Evolutionary conservation across 352 stramenopile species (phyloP), one percentile per base, ranked within the genome.

Genomic region (Aphanomyces euteiches): DNA sequence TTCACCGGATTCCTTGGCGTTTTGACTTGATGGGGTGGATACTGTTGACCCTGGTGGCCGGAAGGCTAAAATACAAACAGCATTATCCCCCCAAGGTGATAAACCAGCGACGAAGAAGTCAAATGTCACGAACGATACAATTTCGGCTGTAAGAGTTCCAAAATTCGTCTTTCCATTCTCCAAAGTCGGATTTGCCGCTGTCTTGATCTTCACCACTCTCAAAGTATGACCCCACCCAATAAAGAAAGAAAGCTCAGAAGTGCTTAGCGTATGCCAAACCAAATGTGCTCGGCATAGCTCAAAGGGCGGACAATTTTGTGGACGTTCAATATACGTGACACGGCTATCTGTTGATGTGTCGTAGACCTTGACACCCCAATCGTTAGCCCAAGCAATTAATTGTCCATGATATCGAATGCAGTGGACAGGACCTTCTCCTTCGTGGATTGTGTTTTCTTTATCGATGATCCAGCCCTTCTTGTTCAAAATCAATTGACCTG

Each of bases 391-490:
- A 7, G 87, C 87, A 2, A 94, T 77, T 7, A 94, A 78, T 3
- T 85, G 80, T 4, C 88, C 76, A 36, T 87, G 86, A 83, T 85
- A 94, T n/a, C 83, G 82, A 72, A 94, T 94, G 7, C 77, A 72
- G 57, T 94, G 87, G 63, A 94, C 83, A 0, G 87, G 83, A 0
- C 87, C 87, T 80, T 94, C 87, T 1, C 87, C 87, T 72, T 94
- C 87, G 65, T 94, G 87, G 8, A 94, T 75, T 0, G 87, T 94
- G 60, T 71, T 89, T 72, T 94, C 87, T 73, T 92, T 90, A 76
- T 94, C 87, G 69, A 94, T 88, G 72, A 94, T 92, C 87, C 87
- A 94, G 3, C 87, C 87, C 67, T 90, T 91, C 73, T 85, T 88
- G 75, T 94, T 94, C 64, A 94, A 77, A 40, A 92, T 89, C n/a